Percentiles rank a stretch among this genome's conserved stretches.
Conservation (phyloP, 768 basidiomycete genomes). For the Leccinum broughii region DNA sequence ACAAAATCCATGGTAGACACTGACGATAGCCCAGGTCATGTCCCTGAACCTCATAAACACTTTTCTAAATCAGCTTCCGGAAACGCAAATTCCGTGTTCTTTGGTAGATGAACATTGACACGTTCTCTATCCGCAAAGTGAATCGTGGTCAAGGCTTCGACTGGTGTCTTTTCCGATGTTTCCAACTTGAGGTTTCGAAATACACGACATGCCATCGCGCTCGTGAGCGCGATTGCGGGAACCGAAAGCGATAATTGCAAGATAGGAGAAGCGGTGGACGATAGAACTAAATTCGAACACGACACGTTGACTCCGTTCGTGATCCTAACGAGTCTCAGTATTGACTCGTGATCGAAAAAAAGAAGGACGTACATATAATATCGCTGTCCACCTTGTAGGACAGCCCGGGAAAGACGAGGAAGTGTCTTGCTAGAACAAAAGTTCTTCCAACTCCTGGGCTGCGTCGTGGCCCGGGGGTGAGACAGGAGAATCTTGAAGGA, state of each 20-base stretch:
- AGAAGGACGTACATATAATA: slow-evolving; percentile 37
- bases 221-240: slow-evolving; percentile 33
- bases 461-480: slow-evolving; percentile 9
- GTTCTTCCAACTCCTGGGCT: slow-evolving; percentile 13
- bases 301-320: slow-evolving; percentile 35
- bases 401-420: slow-evolving; percentile 33
- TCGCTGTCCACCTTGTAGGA: slow-evolving; percentile 39
- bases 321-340: slow-evolving; percentile 24
- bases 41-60: slow-evolving; percentile 1
- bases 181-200: slow-evolving; percentile 35
- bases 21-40: background rate
- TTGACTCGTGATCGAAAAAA: background rate
- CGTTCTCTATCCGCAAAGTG: slow-evolving; percentile 15
- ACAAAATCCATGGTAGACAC: slow-evolving; percentile 2
- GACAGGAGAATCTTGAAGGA: slow-evolving; percentile 29
- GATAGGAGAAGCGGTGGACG: slow-evolving; percentile 20
- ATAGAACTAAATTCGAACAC: slow-evolving; percentile 15
- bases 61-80: slow-evolving; percentile 1
- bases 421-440: slow-evolving; percentile 27
- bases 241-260: slow-evolving; percentile 26
- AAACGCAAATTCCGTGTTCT: background rate
- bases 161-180: slow-evolving; percentile 7
- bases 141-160: slow-evolving; percentile 16
- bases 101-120: slow-evolving; percentile 1
- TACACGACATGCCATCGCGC: slow-evolving; percentile 36